Conservation (phyloP, 805 yeast genomes). For the Wickerhamomyces hampshirensis region DNA sequence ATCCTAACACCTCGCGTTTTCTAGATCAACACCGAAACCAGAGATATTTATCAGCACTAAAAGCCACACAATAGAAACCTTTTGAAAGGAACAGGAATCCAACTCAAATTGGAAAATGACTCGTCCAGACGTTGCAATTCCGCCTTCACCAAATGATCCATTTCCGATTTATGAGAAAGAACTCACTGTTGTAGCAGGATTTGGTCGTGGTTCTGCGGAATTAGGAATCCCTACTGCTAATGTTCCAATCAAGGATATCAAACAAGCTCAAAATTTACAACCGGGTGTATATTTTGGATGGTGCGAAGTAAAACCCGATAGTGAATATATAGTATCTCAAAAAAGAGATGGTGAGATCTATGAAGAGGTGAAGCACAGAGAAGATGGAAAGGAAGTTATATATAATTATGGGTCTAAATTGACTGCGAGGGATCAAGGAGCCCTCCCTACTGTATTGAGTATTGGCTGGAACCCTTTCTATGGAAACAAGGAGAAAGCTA, state of each 20-base stretch:
- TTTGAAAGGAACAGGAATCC: too few species aligned
- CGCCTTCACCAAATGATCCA: slow-evolving; percentile 38
- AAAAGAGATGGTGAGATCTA: background rate
- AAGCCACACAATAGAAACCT: too few species aligned
- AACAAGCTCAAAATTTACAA: slow-evolving; percentile 34
- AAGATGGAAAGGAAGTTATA: slow-evolving; percentile 39
- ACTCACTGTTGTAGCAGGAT: slow-evolving; percentile 66
- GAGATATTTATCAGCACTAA: too few species aligned
- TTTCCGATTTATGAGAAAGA: slow-evolving; percentile 43
- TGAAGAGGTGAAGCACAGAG: slow-evolving; percentile 22
- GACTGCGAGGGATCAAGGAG: slow-evolving; percentile 35
- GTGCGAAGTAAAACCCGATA: slow-evolving; percentile 20
- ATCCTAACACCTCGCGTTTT: too few species aligned
- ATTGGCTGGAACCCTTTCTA: slow-evolving; percentile 95
- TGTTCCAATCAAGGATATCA: slow-evolving; percentile 52
- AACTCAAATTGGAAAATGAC: too few species aligned
- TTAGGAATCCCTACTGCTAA: slow-evolving; percentile 96
- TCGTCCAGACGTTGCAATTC: slow-evolving; percentile 28
- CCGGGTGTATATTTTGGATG: slow-evolving; percentile 93
- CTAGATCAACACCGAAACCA: too few species aligned
- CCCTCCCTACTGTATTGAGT: slow-evolving; percentile 88
- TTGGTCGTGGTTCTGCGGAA: slow-evolving; percentile 93
- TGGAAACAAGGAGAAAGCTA: slow-evolving; percentile 72
- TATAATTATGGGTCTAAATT: slow-evolving; percentile 61
- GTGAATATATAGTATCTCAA: background rate